Conservation (phyloP, 768 basidiomycete genomes). For the Tylopilus rubrobrunneus region DNA sequence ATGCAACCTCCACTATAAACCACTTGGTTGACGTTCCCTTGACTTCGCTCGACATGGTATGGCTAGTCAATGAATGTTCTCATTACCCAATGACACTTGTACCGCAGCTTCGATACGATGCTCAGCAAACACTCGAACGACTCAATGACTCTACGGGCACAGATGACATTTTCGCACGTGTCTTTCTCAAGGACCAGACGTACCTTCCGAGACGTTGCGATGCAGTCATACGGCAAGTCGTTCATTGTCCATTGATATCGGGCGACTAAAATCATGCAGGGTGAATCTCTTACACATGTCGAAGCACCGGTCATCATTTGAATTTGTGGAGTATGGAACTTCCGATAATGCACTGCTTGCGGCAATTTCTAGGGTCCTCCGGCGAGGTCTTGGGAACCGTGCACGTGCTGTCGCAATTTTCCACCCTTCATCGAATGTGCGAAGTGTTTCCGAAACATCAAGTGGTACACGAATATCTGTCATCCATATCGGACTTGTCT, state of each 20-base stretch:
- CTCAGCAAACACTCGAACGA: slow-evolving; percentile 62
- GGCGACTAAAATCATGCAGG: slow-evolving; percentile 32
- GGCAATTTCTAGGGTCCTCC: slow-evolving; percentile 47
- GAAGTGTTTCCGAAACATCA: slow-evolving; percentile 51
- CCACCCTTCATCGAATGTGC: slow-evolving; percentile 43
- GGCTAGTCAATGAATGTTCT: slow-evolving; percentile 9
- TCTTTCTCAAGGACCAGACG: slow-evolving; percentile 72
- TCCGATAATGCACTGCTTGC: slow-evolving; percentile 51
- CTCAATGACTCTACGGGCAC: slow-evolving; percentile 47
- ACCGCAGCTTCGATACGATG: slow-evolving; percentile 72
- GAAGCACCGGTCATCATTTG: slow-evolving; percentile 42
- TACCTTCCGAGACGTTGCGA: slow-evolving; percentile 71
- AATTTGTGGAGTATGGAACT: slow-evolving; percentile 53
- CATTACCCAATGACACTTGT: slow-evolving; percentile 1
- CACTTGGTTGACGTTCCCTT: slow-evolving; percentile 70
- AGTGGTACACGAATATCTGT: slow-evolving; percentile 45
- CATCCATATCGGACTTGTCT: slow-evolving; percentile 71
- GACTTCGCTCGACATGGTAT: slow-evolving; percentile 75
- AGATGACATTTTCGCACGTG: slow-evolving; percentile 62
- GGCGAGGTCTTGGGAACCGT: slow-evolving; percentile 71
- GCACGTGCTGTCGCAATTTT: slow-evolving; percentile 61
- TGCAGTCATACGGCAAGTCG: slow-evolving; percentile 55
- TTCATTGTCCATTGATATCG: background rate
- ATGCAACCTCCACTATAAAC: slow-evolving; percentile 74
- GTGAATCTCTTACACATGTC: slow-evolving; percentile 41